phyloP scores from a whole-genome alignment of 1,139 yeast species.

The Yamadazyma pseudoaaseri region DNA sequence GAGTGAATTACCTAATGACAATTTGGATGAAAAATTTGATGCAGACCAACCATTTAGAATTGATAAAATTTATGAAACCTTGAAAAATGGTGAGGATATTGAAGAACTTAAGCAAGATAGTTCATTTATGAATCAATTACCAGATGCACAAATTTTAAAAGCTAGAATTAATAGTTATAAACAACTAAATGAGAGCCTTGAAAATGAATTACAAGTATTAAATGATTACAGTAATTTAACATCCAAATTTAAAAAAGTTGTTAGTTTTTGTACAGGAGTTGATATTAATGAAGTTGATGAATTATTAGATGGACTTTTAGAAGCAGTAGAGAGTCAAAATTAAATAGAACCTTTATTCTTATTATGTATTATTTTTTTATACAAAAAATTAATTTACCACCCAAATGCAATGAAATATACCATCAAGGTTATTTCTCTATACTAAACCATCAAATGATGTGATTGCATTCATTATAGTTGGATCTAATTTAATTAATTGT shows the following conservation, averaged over 20 bases:
- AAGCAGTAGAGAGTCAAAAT: constrained; percentile 75
- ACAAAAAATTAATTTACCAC: neutral
- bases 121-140: constrained; percentile 37
- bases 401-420: neutral
- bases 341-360: constrained; percentile 2
- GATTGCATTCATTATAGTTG: constrained; percentile 76
- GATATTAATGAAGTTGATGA: constrained; percentile 73
- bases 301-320: constrained; percentile 78
- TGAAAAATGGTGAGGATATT: constrained; percentile 30
- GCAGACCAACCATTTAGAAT: constrained; percentile 86
- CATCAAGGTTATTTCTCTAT: constrained; percentile 19
- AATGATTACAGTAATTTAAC: constrained; percentile 64
- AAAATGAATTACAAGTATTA: constrained; percentile 54
- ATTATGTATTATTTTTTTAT: constrained; percentile 4
- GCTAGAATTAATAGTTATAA: constrained; percentile 83
- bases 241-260: constrained; percentile 82
- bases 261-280: constrained; percentile 87
- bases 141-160: constrained; percentile 60
- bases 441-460: constrained; percentile 79
- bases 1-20: constrained; percentile 20
- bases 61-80: constrained; percentile 51
- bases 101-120: constrained; percentile 27
- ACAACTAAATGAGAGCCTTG: constrained; percentile 28
- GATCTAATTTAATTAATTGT: constrained; percentile 77
- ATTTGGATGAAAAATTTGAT: constrained; percentile 42